These are phyloP conservation scores for Candida ortonii DNA, from an alignment of 805 yeast species.

Conservation along the genomic window DNA sequence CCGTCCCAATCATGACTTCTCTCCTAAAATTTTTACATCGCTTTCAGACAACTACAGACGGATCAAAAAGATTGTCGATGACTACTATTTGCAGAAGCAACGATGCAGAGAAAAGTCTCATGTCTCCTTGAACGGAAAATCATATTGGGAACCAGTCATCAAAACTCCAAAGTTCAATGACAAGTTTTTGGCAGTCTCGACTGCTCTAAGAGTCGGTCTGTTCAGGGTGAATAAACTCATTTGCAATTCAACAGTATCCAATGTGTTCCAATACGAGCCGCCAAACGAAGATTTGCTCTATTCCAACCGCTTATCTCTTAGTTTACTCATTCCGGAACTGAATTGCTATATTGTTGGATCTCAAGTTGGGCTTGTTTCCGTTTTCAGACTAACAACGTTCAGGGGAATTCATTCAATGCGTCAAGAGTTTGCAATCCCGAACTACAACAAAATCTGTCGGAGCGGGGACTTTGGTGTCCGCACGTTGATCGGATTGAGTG, in stretches of 20 bases:
- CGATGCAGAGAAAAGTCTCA: constrained; percentile 20
- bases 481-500: constrained; percentile 26
- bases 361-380: constrained; percentile 42
- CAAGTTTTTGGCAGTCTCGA: constrained; percentile 41
- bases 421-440: constrained; percentile 43
- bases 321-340: constrained; percentile 37
- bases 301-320: constrained; percentile 30
- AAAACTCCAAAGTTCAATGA: constrained; percentile 24
- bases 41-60: constrained; percentile 29
- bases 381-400: constrained; percentile 41
- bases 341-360: constrained; percentile 41
- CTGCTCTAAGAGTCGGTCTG: constrained; percentile 43
- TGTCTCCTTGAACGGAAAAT: constrained; percentile 26
- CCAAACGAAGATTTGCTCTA: constrained; percentile 34
- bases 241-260: constrained; percentile 46
- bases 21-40: constrained; percentile 16
- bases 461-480: constrained; percentile 22
- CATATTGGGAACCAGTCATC: constrained; percentile 29
- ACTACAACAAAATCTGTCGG: constrained; percentile 20
- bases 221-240: constrained; percentile 44
- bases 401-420: constrained; percentile 41
- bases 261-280: constrained; percentile 37
- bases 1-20: constrained; percentile 11
- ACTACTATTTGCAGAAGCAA: constrained; percentile 25
- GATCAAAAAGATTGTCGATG: constrained; percentile 29